Base-by-base conservation (phyloP, 2,329 filamentous ascomycete genomes). In the Gnomoniopsis smithogilvyi region DNA sequence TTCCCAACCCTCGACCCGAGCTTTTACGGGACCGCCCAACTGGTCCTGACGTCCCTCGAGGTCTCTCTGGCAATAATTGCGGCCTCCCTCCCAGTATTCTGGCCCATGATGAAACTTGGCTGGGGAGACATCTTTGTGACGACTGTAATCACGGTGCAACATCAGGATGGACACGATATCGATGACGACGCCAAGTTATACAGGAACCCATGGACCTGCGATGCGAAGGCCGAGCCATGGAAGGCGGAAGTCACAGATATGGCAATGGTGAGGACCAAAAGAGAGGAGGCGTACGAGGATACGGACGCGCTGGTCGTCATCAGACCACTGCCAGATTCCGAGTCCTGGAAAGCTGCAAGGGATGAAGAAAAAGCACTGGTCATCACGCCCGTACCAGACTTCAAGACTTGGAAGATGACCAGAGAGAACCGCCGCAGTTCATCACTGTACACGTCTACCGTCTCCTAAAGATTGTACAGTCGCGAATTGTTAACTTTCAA, bases 111-210 rank as follows among this genome's bases (percentile, higher is more conserved):
- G 7, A 64, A 65, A 17, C 62, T 68, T 17, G 60, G 59, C 17
- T 52, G 71, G 49, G 68, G 66, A 49, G 64, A 57, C 30, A 73
- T 74, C 57, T 73, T 74, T 59, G 68, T 74, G 22, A 74, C 72
- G 17, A 69, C 70, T 17, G 72, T 73, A 52, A 67, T 74, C 50
- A 62, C 66, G 19, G 62, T 69, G 21, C 66, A 65, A 6, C 64
- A 47, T 24, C 17, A 64, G 8, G 64, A 65, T 38, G 52, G 17
- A n/a, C 24, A 47, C 10, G 46, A 49, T 19, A 30, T 11, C 19
- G 53, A 46, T 3, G 24, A 49, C 2, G 47, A 51, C 22, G 38
- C 15, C 30, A 48, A 24, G 48, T 30, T 24, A 21, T 38, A 34
- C n/a, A 43, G 48, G 3, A 49, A 46, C 47, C 58, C 58, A 3